These are phyloP conservation scores for Apiospora koreana DNA, from an alignment of 2,329 filamentous ascomycete species.

Conservation along the genomic window DNA sequence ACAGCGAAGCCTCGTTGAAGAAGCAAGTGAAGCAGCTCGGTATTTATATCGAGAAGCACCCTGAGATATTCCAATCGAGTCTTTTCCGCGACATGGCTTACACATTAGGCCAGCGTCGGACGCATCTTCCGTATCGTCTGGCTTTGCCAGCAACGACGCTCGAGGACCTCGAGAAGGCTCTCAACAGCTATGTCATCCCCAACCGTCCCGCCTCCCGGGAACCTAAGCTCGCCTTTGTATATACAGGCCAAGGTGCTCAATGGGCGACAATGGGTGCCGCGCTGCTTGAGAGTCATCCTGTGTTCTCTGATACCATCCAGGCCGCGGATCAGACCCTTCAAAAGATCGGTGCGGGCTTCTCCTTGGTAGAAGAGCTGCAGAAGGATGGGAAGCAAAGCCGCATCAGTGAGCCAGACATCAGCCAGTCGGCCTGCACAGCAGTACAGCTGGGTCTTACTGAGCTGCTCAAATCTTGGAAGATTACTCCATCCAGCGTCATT, in stretches of 20 bases:
- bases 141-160: slow-evolving; percentile 21
- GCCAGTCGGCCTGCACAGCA: slow-evolving; percentile 44
- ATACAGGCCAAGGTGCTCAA: slow-evolving; percentile 41
- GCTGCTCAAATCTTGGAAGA: slow-evolving; percentile 30
- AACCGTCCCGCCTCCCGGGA: slow-evolving; percentile 19
- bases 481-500: slow-evolving; percentile 31
- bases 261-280: slow-evolving; percentile 36
- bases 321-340: slow-evolving; percentile 14
- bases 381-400: slow-evolving; percentile 21
- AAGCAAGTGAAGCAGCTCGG: slow-evolving; percentile 25
- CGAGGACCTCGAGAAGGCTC: slow-evolving; percentile 21
- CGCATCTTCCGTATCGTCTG: slow-evolving; percentile 26
- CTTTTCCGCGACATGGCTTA: slow-evolving; percentile 31
- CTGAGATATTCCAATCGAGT: slow-evolving; percentile 23
- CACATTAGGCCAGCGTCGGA: slow-evolving; percentile 32
- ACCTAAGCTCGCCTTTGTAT: slow-evolving; percentile 26
- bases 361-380: slow-evolving; percentile 11
- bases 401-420: slow-evolving; percentile 27
- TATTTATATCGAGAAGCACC: slow-evolving; percentile 26
- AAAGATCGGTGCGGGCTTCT: slow-evolving; percentile 19
- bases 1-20: slow-evolving; percentile 21
- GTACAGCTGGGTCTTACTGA: slow-evolving; percentile 44
- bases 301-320: slow-evolving; percentile 22
- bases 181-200: slow-evolving; percentile 24
- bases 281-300: slow-evolving; percentile 22